phyloP scores from a whole-genome alignment of 768 basidiomycete genomes.

The Lenzites betulinus region DNA sequence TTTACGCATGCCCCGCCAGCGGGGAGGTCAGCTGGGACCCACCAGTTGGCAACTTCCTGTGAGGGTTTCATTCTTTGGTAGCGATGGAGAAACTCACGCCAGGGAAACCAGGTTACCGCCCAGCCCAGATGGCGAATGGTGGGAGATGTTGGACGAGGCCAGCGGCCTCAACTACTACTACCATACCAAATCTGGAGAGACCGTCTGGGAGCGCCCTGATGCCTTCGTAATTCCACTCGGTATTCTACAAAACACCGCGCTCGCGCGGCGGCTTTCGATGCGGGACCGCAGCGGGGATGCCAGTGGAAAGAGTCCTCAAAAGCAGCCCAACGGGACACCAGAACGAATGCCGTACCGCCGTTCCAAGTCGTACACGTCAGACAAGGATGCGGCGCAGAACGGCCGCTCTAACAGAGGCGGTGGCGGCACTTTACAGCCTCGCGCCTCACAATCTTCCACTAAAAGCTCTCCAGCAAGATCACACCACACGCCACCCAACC shows the following conservation, averaged over 20 bases:
- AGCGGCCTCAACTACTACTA: conserved; percentile 91
- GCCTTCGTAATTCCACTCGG: conserved; percentile 91
- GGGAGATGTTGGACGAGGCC: conserved; percentile 87
- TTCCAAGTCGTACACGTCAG: conserved; percentile 26
- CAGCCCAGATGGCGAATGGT: conserved; percentile 88
- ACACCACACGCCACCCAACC: conserved; percentile 8
- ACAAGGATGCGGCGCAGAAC: conserved; percentile 14
- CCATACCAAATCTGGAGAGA: conserved; percentile 88
- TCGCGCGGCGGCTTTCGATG: conserved; percentile 66
- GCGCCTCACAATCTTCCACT: conserved; percentile 30
- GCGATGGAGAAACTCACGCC: not conserved
- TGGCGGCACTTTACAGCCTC: conserved; percentile 11
- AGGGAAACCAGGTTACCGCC: conserved; percentile 66
- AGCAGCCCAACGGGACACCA: not conserved
- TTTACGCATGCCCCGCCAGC: conserved; percentile 92
- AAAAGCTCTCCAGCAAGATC: conserved; percentile 24
- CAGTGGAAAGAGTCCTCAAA: conserved; percentile 10
- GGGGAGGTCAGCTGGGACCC: conserved; percentile 94
- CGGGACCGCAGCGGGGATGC: conserved; percentile 11
- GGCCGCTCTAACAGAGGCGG: conserved; percentile 2
- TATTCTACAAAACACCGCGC: conserved; percentile 80
- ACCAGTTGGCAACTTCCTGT: conserved; percentile 88
- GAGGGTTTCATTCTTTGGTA: conserved; percentile 30
- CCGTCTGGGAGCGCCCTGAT: conserved; percentile 88
- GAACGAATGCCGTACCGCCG: conserved; percentile 27